Percentiles rank a stretch among this genome's conserved stretches.
phyloP scores from a whole-genome alignment of 805 yeast species.

The Saccharomycopsis microspora region DNA sequence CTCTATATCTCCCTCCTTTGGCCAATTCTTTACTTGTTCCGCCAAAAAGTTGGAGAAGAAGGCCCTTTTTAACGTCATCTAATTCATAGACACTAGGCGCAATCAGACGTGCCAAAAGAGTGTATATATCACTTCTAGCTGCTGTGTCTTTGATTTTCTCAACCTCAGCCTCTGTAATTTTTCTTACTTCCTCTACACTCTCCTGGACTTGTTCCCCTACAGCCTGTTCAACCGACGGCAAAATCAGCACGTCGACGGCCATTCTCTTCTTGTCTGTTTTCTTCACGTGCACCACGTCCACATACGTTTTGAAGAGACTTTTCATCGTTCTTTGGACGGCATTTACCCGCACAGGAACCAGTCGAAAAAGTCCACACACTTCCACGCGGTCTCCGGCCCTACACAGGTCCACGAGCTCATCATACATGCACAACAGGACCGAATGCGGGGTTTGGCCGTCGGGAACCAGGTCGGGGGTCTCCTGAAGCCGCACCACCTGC shows the following conservation, averaged over 20 bases:
- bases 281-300: constrained; percentile 88
- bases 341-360: constrained; percentile 83
- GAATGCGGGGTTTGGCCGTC: constrained; percentile 99
- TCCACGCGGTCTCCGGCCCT: constrained; percentile 96
- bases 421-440: constrained; percentile 86
- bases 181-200: constrained; percentile 61
- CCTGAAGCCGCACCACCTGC: constrained; percentile 89
- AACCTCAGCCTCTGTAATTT: constrained; percentile 58
- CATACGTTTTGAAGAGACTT: constrained; percentile 78
- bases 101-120: constrained; percentile 73
- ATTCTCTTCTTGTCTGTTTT: constrained; percentile 75
- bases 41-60: constrained; percentile 84
- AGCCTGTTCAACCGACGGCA: constrained; percentile 17
- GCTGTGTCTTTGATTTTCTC: constrained; percentile 50
- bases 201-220: neutral
- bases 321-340: constrained; percentile 76
- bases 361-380: constrained; percentile 90
- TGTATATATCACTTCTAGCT: constrained; percentile 69
- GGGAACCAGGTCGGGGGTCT: constrained; percentile 92
- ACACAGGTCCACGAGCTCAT: constrained; percentile 87
- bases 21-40: constrained; percentile 84
- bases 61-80: constrained; percentile 96
- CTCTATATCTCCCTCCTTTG: constrained; percentile 92
- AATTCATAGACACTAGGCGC: constrained; percentile 97
- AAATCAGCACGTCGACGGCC: constrained; percentile 68